Evolutionary conservation across 2,329 filamentous ascomycete species (phyloP).

Genomic region (Xylogone sp.): DNA sequence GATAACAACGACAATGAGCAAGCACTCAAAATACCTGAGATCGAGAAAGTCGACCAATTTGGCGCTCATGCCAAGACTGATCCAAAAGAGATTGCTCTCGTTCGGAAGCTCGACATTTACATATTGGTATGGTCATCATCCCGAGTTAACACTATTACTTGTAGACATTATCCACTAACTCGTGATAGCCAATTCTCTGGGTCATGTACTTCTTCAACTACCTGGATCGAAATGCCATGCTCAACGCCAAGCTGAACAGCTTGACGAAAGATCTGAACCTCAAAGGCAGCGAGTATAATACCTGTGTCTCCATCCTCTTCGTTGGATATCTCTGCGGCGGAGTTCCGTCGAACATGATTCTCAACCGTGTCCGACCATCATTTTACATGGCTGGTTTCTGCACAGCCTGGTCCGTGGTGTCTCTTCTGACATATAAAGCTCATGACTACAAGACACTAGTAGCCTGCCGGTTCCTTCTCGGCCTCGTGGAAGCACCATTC

Average conservation of each 20-base stretch:
- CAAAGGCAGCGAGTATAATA: slow-evolving; percentile 36
- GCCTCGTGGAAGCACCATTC: slow-evolving; percentile 38
- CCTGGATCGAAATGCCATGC: slow-evolving; percentile 27
- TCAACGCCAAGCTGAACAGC: slow-evolving; percentile 15
- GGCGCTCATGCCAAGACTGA: no score
- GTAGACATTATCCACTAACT: no score
- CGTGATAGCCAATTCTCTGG: no score
- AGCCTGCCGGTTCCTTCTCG: slow-evolving; percentile 39
- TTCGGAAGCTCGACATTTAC: no score
- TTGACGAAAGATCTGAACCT: slow-evolving; percentile 24
- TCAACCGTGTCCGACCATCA: slow-evolving; percentile 31
- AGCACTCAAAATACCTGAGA: no score
- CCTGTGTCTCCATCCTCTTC: slow-evolving; percentile 12
- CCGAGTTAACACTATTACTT: no score
- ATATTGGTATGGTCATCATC: no score
- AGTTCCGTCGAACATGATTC: slow-evolving; percentile 45
- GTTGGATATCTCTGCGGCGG: slow-evolving; percentile 48
- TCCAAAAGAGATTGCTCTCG: no score
- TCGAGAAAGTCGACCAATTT: no score
- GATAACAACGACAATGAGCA: no score
- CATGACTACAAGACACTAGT: slow-evolving; percentile 33
- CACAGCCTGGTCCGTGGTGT: slow-evolving; percentile 42
- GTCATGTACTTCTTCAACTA: slow-evolving; percentile 24
- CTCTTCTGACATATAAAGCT: slow-evolving; percentile 35
- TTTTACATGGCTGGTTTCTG: slow-evolving; percentile 3